Evolutionary conservation across 1,284 basidiomycete species (phyloP).

Genomic region (Moesziomyces parantarcticus): DNA sequence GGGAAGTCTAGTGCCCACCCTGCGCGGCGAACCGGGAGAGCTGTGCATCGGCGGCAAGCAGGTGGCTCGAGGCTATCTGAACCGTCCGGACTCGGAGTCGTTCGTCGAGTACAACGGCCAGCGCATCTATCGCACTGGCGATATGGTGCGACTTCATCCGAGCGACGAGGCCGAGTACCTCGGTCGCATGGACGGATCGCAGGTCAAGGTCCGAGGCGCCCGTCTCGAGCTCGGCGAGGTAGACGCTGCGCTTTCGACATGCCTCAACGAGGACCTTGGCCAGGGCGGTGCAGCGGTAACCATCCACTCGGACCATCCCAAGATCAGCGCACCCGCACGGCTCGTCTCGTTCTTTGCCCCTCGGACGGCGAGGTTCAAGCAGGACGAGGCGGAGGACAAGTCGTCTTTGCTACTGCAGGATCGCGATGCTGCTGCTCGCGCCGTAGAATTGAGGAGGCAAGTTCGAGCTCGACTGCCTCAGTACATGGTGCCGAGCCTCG

Average conservation of each 20-base stretch:
- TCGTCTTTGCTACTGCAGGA: conserved; percentile 6
- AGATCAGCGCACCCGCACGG: conserved; percentile 33
- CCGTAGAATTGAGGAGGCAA: conserved; percentile 12
- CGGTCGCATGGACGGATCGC: conserved; percentile 57
- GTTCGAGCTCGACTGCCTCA: conserved; percentile 46
- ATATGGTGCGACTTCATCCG: conserved; percentile 56
- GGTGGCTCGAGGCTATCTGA: conserved; percentile 58
- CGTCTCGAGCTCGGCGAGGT: conserved; percentile 64
- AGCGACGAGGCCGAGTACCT: conserved; percentile 57
- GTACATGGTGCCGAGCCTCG: conserved; percentile 61
- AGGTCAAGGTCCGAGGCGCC: conserved; percentile 65
- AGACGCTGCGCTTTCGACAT: conserved; percentile 33
- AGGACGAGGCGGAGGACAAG: conserved; percentile 3
- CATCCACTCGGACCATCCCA: conserved; percentile 41
- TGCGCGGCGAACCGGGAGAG: conserved; percentile 61
- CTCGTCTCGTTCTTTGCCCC: conserved; percentile 50
- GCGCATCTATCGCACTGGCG: conserved; percentile 61
- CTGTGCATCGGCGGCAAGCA: conserved; percentile 61
- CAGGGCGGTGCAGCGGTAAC: conserved; percentile 37
- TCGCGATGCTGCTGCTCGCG: conserved; percentile 11
- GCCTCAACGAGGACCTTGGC: conserved; percentile 9
- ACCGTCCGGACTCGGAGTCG: conserved; percentile 32
- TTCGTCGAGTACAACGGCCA: conserved; percentile 41
- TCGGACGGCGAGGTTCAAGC: conserved; percentile 16
- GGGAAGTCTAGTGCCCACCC: conserved; percentile 30